Conservation (phyloP, 805 yeast genomes). For the Sungouiozyma ichnusensis region DNA sequence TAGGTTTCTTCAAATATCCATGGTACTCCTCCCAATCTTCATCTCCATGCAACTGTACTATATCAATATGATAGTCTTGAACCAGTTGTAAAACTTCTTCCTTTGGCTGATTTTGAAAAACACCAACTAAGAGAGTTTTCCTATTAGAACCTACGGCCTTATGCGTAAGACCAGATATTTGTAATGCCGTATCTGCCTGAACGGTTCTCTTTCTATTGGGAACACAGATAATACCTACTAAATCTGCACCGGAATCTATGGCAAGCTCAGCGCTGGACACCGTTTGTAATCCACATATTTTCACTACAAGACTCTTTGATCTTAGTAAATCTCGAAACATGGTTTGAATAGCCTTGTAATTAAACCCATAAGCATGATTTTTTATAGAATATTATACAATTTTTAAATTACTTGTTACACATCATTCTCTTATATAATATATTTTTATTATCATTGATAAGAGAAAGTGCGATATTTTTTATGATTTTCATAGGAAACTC, state of each 20-base stretch:
- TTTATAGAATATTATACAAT: background rate
- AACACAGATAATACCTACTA: conserved; percentile 79
- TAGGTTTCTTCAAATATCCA: conserved; percentile 38
- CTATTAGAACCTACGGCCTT: conserved; percentile 44
- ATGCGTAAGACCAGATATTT: conserved; percentile 34
- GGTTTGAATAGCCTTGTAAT: no score
- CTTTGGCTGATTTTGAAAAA: conserved; percentile 70
- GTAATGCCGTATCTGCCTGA: conserved; percentile 34
- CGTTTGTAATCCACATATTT: conserved; percentile 75
- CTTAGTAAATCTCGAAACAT: background rate
- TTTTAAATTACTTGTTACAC: background rate
- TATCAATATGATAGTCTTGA: conserved; percentile 45
- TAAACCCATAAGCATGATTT: no score
- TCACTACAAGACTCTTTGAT: conserved; percentile 36
- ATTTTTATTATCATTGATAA: no score
- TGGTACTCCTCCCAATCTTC: conserved; percentile 34
- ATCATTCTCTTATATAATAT: background rate
- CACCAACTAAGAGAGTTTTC: conserved; percentile 54
- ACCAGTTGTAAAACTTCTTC: conserved; percentile 43
- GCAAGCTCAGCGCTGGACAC: conserved; percentile 64
- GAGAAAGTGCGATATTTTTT: no score
- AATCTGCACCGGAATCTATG: conserved; percentile 57
- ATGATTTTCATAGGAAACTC: no score
- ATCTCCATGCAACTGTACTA: conserved; percentile 83
- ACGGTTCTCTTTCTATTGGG: conserved; percentile 74